Conservation (phyloP, 768 basidiomycete genomes). For the Amanita exitialis region DNA sequence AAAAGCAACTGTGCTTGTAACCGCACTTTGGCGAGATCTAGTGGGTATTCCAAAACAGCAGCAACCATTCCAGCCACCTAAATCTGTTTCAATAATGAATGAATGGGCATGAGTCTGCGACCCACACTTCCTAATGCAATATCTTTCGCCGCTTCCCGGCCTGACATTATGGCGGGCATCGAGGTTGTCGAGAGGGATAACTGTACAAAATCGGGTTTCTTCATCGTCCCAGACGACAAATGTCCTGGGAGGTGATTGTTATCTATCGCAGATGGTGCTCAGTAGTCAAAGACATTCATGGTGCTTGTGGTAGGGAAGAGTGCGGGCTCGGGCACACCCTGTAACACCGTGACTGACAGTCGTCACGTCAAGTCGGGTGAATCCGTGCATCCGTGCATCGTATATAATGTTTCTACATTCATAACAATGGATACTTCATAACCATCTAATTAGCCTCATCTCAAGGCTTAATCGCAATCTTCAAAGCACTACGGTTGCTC, state of each 20-base stretch:
- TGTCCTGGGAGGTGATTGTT: not conserved
- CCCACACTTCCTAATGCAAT: conserved; percentile 4
- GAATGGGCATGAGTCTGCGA: not conserved
- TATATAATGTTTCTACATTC: not conserved
- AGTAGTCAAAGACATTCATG: not conserved
- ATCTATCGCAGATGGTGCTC: not conserved
- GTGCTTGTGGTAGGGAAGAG: not conserved
- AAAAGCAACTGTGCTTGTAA: conserved; percentile 86
- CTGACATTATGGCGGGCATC: not conserved
- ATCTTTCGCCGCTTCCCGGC: conserved; percentile 1
- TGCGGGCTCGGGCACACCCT: not conserved
- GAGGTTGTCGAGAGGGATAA: not conserved
- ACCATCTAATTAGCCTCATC: conserved; percentile 3
- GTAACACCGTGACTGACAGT: not conserved
- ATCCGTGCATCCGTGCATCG: no score
- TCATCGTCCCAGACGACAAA: conserved; percentile 3
- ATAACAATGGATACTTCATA: not conserved
- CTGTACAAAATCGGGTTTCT: not conserved
- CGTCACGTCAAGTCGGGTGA: not conserved
- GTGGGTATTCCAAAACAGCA: conserved; percentile 83
- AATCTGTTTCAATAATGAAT: not conserved
- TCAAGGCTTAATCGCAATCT: conserved; percentile 53
- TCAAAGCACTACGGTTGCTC: conserved; percentile 49
- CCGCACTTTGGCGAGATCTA: conserved; percentile 91
- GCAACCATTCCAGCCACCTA: conserved; percentile 83